A percentile compares a stretch with the other conserved stretches of the same genome.
These are phyloP conservation scores for Phyllosticta citriasiana DNA, from an alignment of 2,329 filamentous ascomycete genomes.

Conservation along the genomic window DNA sequence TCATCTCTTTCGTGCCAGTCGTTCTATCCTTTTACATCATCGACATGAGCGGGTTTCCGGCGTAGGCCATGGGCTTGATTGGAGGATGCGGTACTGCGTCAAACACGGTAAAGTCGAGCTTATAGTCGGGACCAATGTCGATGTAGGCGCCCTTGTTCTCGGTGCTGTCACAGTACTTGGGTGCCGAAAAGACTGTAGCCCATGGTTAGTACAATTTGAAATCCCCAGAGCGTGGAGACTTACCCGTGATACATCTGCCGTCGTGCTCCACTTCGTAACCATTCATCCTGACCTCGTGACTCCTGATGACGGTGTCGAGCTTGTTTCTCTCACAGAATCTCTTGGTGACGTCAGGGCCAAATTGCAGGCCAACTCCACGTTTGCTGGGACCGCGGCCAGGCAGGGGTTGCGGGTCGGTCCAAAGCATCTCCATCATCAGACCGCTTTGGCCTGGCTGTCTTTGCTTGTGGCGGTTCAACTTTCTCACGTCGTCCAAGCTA, in stretches of 20 bases:
- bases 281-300: constrained; percentile 96
- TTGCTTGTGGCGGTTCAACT: constrained; percentile 82
- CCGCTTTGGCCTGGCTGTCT: constrained; percentile 86
- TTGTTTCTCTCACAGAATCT: constrained; percentile 94
- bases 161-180: constrained; percentile 94
- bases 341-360: constrained; percentile 93
- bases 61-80: constrained; percentile 90
- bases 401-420: constrained; percentile 87
- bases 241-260: constrained; percentile 86
- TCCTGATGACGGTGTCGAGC: constrained; percentile 87
- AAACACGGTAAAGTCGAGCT: constrained; percentile 86
- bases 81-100: constrained; percentile 94
- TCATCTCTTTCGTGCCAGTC: neutral
- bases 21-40: constrained; percentile 48
- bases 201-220: neutral
- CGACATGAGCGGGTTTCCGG: constrained; percentile 67
- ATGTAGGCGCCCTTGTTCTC: constrained; percentile 98
- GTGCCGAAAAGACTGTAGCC: constrained; percentile 76
- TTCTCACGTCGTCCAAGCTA: constrained; percentile 85
- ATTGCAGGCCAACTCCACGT: constrained; percentile 90
- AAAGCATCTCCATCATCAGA: constrained; percentile 99
- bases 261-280: constrained; percentile 98
- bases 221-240: constrained; percentile 17
- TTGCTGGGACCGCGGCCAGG: constrained; percentile 90
- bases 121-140: constrained; percentile 86